phyloP scores from a whole-genome alignment of 306 rosid genomes.

The Geum urbanum region DNA sequence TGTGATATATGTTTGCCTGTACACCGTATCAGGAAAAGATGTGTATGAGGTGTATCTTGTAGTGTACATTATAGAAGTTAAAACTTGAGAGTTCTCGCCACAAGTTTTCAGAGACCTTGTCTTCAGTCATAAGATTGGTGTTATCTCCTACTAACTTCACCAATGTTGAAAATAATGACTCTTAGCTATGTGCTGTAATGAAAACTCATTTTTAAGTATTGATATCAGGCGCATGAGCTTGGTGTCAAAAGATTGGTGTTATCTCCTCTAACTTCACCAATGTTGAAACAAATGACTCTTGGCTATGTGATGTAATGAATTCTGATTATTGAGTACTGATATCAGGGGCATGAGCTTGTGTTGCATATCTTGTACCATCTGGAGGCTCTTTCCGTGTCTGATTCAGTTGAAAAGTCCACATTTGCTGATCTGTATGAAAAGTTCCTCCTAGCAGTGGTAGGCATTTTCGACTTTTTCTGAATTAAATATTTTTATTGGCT shows the following conservation, averaged over 20 bases:
- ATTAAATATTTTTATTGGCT: conserved; percentile 11
- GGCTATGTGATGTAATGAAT: neutral
- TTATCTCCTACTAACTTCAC: neutral
- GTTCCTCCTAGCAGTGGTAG: conserved; percentile 84
- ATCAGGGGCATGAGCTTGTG: conserved; percentile 94
- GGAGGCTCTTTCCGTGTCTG: conserved; percentile 51
- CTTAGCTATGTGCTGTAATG: neutral
- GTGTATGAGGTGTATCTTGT: neutral
- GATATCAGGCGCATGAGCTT: conserved; percentile 88
- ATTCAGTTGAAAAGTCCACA: conserved; percentile 53
- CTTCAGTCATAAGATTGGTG: neutral
- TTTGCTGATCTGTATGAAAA: conserved; percentile 65
- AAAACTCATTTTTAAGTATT: conserved; percentile 25
- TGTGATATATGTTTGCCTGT: neutral
- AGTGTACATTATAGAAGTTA: neutral
- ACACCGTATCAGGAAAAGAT: neutral
- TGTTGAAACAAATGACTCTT: neutral
- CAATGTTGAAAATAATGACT: neutral
- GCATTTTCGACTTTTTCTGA: conserved; percentile 30
- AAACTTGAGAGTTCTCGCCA: too few species aligned
- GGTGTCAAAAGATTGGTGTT: conserved; percentile 1
- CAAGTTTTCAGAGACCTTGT: conserved; percentile 7
- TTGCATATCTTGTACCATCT: conserved; percentile 84
- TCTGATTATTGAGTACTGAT: conserved; percentile 29
- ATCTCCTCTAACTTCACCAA: neutral